These are phyloP conservation scores for Daldinia bambusicola DNA, from an alignment of 495 filamentous ascomycete genomes.

Conservation along the genomic window DNA sequence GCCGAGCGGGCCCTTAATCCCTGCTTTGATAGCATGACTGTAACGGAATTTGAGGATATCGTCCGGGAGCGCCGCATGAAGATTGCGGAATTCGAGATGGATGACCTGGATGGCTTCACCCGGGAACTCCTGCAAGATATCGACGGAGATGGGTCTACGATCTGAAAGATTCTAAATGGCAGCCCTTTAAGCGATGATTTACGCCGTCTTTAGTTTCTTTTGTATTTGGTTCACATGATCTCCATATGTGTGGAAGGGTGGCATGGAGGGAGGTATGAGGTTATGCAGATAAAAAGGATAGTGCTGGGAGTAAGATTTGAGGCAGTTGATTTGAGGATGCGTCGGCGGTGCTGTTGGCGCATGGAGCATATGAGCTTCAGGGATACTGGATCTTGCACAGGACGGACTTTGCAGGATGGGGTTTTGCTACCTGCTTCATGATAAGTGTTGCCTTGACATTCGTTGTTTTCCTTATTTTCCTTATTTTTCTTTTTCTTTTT, in stretches of 20 bases:
- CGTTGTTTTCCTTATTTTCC: too few relatives aligned
- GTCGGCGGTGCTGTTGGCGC: neutral
- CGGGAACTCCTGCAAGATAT: constrained; percentile 15
- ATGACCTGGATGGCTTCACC: neutral
- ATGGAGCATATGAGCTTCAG: neutral
- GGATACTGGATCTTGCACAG: neutral
- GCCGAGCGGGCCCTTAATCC: neutral
- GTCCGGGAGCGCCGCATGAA: neutral
- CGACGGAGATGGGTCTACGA: neutral
- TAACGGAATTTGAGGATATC: neutral
- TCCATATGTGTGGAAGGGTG: neutral
- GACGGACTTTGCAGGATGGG: neutral
- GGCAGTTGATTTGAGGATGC: neutral
- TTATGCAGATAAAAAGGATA: neutral
- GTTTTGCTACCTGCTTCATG: neutral
- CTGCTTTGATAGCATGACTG: constrained; percentile 6
- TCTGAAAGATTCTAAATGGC: neutral
- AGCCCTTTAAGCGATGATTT: neutral
- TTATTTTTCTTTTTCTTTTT: too few relatives aligned
- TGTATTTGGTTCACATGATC: neutral
- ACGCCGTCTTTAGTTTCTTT: neutral
- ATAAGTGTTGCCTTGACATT: neutral
- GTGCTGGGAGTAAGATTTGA: too few relatives aligned
- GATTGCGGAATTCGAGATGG: neutral
- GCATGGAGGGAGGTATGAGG: neutral